A percentile compares a stretch with the other conserved stretches of the same genome.
These are phyloP conservation scores for Chaetomium sp. DNA, from an alignment of 2,329 filamentous ascomycete genomes.

Conservation along the genomic window DNA sequence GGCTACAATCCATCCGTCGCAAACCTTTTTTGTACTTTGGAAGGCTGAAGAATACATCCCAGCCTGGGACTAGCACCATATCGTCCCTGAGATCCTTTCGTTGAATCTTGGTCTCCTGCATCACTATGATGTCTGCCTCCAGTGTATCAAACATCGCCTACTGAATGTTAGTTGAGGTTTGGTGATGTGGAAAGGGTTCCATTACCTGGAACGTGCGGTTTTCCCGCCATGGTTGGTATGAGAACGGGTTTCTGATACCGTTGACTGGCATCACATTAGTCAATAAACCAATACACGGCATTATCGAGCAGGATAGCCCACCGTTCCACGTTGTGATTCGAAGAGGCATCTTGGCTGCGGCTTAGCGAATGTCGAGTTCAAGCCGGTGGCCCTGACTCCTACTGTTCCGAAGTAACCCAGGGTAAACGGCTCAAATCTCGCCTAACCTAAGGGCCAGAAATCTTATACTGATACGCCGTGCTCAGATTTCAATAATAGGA, in stretches of 20 bases:
- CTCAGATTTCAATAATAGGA: too few relatives aligned
- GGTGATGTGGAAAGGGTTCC: neutral
- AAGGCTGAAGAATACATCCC: conserved; percentile 94
- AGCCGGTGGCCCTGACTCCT: too few relatives aligned
- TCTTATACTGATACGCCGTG: too few relatives aligned
- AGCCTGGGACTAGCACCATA: conserved; percentile 90
- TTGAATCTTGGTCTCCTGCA: conserved; percentile 96
- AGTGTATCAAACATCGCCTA: conserved; percentile 91
- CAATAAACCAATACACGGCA: neutral
- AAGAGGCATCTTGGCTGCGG: conserved; percentile 51
- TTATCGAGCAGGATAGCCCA: conserved; percentile 31
- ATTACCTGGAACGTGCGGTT: conserved; percentile 61
- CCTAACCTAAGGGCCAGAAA: too few relatives aligned
- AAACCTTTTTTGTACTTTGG: conserved; percentile 88
- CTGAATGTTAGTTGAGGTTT: neutral
- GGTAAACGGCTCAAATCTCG: too few relatives aligned
- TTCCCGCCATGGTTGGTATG: conserved; percentile 76
- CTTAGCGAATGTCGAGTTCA: too few relatives aligned
- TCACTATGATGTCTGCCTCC: conserved; percentile 85
- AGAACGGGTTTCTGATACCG: conserved; percentile 77
- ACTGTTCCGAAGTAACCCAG: too few relatives aligned
- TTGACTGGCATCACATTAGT: conserved; percentile 51
- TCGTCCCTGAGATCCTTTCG: conserved; percentile 86
- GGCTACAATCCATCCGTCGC: neutral
- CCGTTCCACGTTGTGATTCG: conserved; percentile 86